Evolutionary conservation across 1,284 basidiomycete genomes (phyloP).

Genomic region (Ceratorhiza oryzae-sativae): DNA sequence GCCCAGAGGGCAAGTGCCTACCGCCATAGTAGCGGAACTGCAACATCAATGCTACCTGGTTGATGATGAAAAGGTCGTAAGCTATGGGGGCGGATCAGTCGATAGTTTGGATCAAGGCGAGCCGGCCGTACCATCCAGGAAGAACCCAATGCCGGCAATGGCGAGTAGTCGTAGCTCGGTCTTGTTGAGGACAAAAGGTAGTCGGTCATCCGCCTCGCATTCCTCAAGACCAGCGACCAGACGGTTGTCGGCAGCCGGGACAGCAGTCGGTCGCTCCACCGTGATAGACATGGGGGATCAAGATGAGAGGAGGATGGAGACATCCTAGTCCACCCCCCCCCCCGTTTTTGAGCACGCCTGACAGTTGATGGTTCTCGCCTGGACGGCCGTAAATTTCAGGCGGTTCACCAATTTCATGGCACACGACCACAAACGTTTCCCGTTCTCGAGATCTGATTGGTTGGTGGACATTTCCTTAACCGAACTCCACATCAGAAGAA

Average conservation of each 20-base stretch:
- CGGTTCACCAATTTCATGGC: slow-evolving; percentile 20
- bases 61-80: slow-evolving; percentile 81
- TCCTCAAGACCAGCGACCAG: slow-evolving; percentile 43
- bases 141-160: slow-evolving; percentile 72
- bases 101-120: slow-evolving; percentile 1
- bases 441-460: slow-evolving; percentile 17
- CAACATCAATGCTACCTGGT: slow-evolving; percentile 77
- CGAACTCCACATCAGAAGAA: neutral
- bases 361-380: slow-evolving; percentile 9
- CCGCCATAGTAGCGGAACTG: slow-evolving; percentile 69
- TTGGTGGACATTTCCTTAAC: neutral
- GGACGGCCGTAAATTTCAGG: slow-evolving; percentile 17
- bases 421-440: slow-evolving; percentile 36
- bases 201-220: slow-evolving; percentile 50
- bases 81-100: slow-evolving; percentile 52
- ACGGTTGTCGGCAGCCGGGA: slow-evolving; percentile 8
- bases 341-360: neutral
- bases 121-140: slow-evolving; percentile 64
- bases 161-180: slow-evolving; percentile 64
- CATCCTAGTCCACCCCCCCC: no score
- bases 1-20: slow-evolving; percentile 59
- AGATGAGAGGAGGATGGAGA: slow-evolving; percentile 9
- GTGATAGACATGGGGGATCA: neutral
- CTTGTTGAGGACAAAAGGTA: slow-evolving; percentile 57
- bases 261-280: slow-evolving; percentile 3